Conservation (phyloP, 2,329 filamentous ascomycete species). For the Fusarium sterilihyphosum region DNA sequence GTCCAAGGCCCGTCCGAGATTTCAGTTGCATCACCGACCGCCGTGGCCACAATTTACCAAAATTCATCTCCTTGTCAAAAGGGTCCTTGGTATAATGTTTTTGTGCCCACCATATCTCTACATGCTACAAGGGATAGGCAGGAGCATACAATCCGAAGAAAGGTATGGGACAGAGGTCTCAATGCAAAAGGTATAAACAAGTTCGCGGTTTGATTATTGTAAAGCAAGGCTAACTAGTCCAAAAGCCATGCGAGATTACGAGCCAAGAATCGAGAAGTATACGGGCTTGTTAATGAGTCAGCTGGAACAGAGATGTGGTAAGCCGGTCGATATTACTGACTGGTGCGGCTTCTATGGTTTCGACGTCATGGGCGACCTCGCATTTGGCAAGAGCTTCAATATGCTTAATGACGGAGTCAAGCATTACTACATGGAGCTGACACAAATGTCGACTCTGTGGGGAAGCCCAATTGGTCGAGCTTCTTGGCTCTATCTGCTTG, state of each 20-base stretch:
- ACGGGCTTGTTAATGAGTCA: not conserved
- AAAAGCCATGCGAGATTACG: not conserved
- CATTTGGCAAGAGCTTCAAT: not conserved
- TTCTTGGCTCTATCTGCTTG: not conserved
- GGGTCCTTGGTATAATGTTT: not conserved
- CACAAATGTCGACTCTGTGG: not conserved
- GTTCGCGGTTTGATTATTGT: rapidly evolving
- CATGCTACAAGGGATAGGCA: not conserved
- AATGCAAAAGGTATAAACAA: not conserved
- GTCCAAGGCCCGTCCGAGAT: not conserved
- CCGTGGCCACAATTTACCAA: not conserved
- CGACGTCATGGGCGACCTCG: not conserved
- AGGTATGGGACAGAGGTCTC: not conserved
- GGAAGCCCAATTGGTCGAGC: not conserved
- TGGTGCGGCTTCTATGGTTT: not conserved
- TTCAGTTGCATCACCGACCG: not conserved
- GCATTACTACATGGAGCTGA: not conserved
- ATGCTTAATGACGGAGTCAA: not conserved
- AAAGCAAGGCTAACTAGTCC: not conserved
- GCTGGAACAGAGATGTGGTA: not conserved
- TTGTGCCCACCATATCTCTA: not conserved
- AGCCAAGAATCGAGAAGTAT: not conserved
- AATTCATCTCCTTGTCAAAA: not conserved
- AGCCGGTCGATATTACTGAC: not conserved
- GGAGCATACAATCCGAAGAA: not conserved